Base-by-base conservation (phyloP, 176 grass and related monocot species). In the maize (Zea mays) region DNA sequence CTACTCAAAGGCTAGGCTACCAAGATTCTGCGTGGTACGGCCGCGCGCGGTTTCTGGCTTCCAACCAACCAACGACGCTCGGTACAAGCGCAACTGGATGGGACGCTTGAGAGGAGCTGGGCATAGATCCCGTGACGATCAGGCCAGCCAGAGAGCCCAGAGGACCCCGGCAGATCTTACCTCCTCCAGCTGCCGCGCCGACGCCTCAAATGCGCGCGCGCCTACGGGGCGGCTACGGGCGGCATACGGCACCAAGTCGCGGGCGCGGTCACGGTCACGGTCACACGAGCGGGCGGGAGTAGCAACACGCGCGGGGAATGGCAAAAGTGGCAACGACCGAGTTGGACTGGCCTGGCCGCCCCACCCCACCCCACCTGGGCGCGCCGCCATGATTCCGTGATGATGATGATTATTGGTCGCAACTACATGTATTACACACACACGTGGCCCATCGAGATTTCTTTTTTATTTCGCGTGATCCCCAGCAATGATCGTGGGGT, bases 341-440 rank as follows among this genome's bases (percentile, higher is more conserved):
- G 27, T 27, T 27, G 27, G 27, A 27, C 27, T 1, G 27, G 27
- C 27, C 27, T 27, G 27, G 27, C 27, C 27, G 27, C 27, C 63
- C 13, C 56, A 20, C n/a, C 19, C 10, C 17, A 2, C 27, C 13
- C 34, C n/a, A 8, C n/a, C 7, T 15, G 49, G 49, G 13, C 14
- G 13, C 8, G 1, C 43, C 9, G 33, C 74, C 75, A 67, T 78
- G 75, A 78, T 78, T 78, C 47, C 27, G 27, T 27, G 27, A 27
- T 27, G 27, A 27, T 27, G 35, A 10, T 21, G 60, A 65, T 77
- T 13, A 65, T 78, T 40, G 34, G 61, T n/a, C 16, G 17, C 40
- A 47, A 36, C 10, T n/a, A n/a, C 3, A 27, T 27, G 27, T 27
- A 27, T 27, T 27, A 27, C 27, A 27, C 27, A 27, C 27, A 4